phyloP scores from a whole-genome alignment of 2,329 filamentous ascomycete species.

The Penicillium capsulatum region DNA sequence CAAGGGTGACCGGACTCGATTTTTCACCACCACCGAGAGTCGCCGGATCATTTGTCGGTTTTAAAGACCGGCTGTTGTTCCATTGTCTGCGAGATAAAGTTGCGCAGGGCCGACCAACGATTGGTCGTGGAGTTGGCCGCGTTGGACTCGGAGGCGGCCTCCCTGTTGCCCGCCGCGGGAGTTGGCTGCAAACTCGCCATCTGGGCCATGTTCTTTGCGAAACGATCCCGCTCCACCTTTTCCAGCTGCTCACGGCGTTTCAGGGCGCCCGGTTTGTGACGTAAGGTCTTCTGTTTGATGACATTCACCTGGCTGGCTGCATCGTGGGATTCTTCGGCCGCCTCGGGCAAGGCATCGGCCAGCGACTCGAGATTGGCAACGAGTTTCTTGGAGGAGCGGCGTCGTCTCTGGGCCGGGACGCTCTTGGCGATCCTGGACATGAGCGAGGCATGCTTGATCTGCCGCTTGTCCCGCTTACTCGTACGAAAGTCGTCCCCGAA shows the following conservation, averaged over 20 bases:
- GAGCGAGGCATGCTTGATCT: constrained; percentile 76
- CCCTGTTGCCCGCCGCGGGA: constrained; percentile 24
- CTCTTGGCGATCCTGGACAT: constrained; percentile 69
- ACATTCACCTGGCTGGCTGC: constrained; percentile 57
- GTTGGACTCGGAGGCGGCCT: no score
- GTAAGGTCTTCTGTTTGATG: constrained; percentile 70
- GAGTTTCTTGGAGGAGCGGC: constrained; percentile 72
- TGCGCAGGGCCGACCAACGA: constrained; percentile 76
- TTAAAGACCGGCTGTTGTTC: constrained; percentile 79
- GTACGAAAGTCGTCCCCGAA: constrained; percentile 55
- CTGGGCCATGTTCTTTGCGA: constrained; percentile 76
- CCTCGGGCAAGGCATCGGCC: constrained; percentile 72
- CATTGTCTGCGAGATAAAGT: constrained; percentile 81
- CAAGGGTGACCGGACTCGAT: no score
- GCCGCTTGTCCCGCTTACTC: constrained; percentile 77
- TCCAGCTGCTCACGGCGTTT: constrained; percentile 80
- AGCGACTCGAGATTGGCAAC: constrained; percentile 69
- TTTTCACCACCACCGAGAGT: neutral
- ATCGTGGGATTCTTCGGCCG: constrained; percentile 48
- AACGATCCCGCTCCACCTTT: constrained; percentile 74
- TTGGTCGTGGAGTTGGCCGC: constrained; percentile 49
- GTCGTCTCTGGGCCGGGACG: constrained; percentile 54
- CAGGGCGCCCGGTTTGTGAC: constrained; percentile 70
- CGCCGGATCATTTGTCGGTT: constrained; percentile 23
- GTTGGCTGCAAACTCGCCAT: constrained; percentile 49